Evolutionary conservation across 164 flowering plant species (phyloP).

Genomic region (Liriodendron chinense): DNA sequence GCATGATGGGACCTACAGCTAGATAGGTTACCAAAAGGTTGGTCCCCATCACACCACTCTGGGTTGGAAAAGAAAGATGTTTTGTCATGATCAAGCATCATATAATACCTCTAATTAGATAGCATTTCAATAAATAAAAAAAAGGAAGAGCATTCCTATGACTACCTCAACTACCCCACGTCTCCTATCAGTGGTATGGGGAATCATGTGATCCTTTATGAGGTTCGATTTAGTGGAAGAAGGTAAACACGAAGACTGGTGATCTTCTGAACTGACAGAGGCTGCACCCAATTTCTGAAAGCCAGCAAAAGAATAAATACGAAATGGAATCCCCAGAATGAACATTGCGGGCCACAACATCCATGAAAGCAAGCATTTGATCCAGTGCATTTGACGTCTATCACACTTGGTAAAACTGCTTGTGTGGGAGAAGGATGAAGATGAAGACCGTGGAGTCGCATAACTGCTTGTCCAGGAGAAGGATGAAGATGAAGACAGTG

Average conservation of each 20-base stretch:
- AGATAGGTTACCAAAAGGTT: background rate
- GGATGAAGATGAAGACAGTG: conserved; percentile 61
- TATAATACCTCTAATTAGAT: no score
- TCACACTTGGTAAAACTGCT: conserved; percentile 42
- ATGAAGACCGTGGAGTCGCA: conserved; percentile 38
- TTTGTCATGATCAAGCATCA: background rate
- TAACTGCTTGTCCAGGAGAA: conserved; percentile 49
- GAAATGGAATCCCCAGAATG: conserved; percentile 52
- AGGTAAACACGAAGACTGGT: conserved; percentile 20
- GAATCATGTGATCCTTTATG: conserved; percentile 68
- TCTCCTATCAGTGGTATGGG: conserved; percentile 79
- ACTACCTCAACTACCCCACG: conserved; percentile 95
- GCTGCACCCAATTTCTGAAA: conserved; percentile 26
- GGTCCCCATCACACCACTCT: background rate
- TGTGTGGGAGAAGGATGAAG: conserved; percentile 55
- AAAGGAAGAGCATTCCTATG: no score
- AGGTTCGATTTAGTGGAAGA: conserved; percentile 36
- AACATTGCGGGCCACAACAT: conserved; percentile 55
- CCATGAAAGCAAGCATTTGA: conserved; percentile 57
- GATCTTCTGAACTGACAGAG: conserved; percentile 22
- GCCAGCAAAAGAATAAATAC: conserved; percentile 29
- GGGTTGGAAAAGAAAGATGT: background rate
- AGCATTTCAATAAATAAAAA: background rate
- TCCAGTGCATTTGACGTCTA: conserved; percentile 44
- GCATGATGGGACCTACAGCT: no score